Conservation (phyloP, 2,329 filamentous ascomycete species). For the Dactylella cylindrospora region DNA sequence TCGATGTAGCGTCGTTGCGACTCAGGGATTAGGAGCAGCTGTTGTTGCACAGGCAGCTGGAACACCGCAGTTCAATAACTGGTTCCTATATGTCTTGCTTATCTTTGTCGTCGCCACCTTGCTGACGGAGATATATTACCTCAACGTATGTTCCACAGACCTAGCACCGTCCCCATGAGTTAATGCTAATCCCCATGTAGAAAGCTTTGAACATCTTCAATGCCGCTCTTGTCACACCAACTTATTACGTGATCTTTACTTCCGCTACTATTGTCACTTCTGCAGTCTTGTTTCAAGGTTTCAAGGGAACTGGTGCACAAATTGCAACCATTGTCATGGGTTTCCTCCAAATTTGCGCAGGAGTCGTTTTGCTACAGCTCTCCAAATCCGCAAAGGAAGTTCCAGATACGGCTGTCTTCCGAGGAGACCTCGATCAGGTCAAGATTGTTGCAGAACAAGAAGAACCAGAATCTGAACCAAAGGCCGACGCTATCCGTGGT, state of each 20-base stretch:
- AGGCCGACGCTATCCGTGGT: constrained; percentile 92
- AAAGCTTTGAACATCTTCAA: constrained; percentile 99
- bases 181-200: constrained; percentile 55
- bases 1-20: constrained; percentile 72
- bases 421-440: constrained; percentile 89
- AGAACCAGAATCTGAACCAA: constrained; percentile 93
- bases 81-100: constrained; percentile 90
- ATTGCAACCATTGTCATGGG: constrained; percentile 80
- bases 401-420: constrained; percentile 87
- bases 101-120: constrained; percentile 89
- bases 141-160: constrained; percentile 72
- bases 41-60: constrained; percentile 84
- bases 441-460: constrained; percentile 93
- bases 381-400: constrained; percentile 98
- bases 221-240: constrained; percentile 92
- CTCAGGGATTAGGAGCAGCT: constrained; percentile 86
- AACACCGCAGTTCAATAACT: constrained; percentile 87
- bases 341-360: constrained; percentile 89
- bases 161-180: not conserved
- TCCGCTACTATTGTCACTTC: constrained; percentile 93
- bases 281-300: constrained; percentile 86
- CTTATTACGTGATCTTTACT: constrained; percentile 98
- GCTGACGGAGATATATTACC: constrained; percentile 87
- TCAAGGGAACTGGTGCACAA: constrained; percentile 77
- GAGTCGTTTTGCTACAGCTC: constrained; percentile 89